Evolutionary conservation across 495 filamentous ascomycete genomes (phyloP).

Genomic region (Penicillium cataractarum): DNA sequence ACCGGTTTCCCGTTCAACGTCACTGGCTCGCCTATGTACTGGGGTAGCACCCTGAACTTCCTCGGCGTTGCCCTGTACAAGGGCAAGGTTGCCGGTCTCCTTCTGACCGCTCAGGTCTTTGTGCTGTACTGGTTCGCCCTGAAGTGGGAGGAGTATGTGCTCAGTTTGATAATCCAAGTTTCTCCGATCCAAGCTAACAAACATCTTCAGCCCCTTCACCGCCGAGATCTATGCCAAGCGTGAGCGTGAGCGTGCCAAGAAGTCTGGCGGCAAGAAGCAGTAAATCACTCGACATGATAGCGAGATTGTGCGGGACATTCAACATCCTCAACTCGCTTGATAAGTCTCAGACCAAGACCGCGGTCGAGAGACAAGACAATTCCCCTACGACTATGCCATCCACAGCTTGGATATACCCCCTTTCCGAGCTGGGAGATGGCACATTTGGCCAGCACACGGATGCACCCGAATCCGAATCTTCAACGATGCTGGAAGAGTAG

Average conservation of each 20-base stretch:
- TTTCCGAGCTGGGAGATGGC: conserved; percentile 4
- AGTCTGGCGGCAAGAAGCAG: conserved; percentile 45
- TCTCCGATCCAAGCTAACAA: conserved; percentile 16
- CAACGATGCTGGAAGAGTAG: conserved; percentile 37
- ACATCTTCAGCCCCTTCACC: conserved; percentile 76
- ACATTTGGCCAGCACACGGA: conserved; percentile 21
- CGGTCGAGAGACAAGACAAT: conserved; percentile 8
- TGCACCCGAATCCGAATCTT: conserved; percentile 27
- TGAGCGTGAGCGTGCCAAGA: conserved; percentile 50
- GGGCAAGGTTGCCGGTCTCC: conserved; percentile 84
- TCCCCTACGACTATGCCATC: background rate
- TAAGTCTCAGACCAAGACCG: conserved; percentile 14
- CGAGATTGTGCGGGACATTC: conserved; percentile 36
- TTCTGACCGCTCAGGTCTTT: conserved; percentile 75
- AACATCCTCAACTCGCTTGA: conserved; percentile 39
- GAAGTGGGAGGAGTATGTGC: conserved; percentile 79
- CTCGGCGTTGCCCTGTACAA: conserved; percentile 85
- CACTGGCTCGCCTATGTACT: conserved; percentile 93
- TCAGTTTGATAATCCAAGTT: background rate
- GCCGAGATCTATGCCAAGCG: conserved; percentile 92
- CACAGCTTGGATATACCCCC: conserved; percentile 3
- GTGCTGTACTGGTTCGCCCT: conserved; percentile 82
- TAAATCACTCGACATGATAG: conserved; percentile 28
- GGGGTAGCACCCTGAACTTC: conserved; percentile 90
- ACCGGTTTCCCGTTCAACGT: conserved; percentile 96